These are phyloP conservation scores for Artomyces pyxidatus DNA, from an alignment of 768 basidiomycete species.

Conservation along the genomic window DNA sequence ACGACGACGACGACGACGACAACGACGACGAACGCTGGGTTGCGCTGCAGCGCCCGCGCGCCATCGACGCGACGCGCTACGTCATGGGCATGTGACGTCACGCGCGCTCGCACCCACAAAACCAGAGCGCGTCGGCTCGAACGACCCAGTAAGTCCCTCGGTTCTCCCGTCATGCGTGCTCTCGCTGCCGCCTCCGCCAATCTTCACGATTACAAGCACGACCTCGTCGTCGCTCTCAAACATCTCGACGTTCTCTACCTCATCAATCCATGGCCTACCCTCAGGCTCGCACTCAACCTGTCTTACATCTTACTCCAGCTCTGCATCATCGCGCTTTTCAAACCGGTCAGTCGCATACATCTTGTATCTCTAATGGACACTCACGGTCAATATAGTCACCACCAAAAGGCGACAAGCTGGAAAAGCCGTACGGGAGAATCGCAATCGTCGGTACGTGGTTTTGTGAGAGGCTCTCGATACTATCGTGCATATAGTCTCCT, in stretches of 20 bases:
- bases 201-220: not conserved
- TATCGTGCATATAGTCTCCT: too few species aligned
- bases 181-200: not conserved
- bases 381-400: conserved; percentile 5
- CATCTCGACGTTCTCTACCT: not conserved
- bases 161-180: too few species aligned
- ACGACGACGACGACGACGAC: too few species aligned
- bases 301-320: conserved; percentile 30
- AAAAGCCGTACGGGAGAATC: conserved; percentile 33
- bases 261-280: conserved; percentile 2
- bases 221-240: not conserved
- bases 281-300: conserved; percentile 15
- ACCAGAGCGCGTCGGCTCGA: too few species aligned
- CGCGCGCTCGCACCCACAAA: too few species aligned
- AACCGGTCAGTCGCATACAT: conserved; percentile 22
- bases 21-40: not conserved
- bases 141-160: too few species aligned
- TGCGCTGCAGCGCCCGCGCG: not conserved
- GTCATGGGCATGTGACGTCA: not conserved
- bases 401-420: conserved; percentile 17
- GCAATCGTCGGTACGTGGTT: conserved; percentile 18
- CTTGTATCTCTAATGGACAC: not conserved
- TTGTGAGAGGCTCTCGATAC: too few species aligned
- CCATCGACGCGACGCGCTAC: not conserved
- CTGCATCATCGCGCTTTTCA: conserved; percentile 33